Evolutionary conservation across 2,329 filamentous ascomycete genomes (phyloP).

Genomic region (Conoideocrella luteorostrata): DNA sequence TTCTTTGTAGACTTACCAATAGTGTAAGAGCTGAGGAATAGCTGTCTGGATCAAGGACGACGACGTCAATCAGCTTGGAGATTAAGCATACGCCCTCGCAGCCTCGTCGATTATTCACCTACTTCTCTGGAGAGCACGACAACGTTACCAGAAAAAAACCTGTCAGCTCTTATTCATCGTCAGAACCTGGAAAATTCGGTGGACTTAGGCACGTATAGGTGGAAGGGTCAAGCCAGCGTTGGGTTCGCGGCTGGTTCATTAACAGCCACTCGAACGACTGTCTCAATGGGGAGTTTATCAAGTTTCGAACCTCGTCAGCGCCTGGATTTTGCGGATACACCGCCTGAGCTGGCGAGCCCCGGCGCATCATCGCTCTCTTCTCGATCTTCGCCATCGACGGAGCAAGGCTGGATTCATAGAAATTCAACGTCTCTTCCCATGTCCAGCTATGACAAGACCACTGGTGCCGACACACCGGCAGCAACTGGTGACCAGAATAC

Average conservation of each 20-base stretch:
- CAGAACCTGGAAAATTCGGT: too few relatives aligned
- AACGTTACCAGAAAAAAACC: too few relatives aligned
- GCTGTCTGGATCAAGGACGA: too few relatives aligned
- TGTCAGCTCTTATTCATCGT: too few relatives aligned
- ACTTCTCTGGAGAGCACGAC: too few relatives aligned
- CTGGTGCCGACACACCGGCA: slow-evolving; percentile 36
- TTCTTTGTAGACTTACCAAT: too few relatives aligned
- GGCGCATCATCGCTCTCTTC: slow-evolving; percentile 42
- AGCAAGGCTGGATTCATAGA: slow-evolving; percentile 38
- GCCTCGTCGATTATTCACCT: too few relatives aligned
- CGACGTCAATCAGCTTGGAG: too few relatives aligned
- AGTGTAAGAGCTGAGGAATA: too few relatives aligned
- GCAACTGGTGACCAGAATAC: slow-evolving; percentile 31
- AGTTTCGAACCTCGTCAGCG: slow-evolving; percentile 43
- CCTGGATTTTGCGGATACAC: slow-evolving; percentile 46
- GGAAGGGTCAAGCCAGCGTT: neutral
- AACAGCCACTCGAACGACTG: slow-evolving; percentile 9
- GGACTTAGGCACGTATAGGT: neutral
- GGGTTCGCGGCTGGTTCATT: slow-evolving; percentile 1
- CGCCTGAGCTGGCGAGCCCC: slow-evolving; percentile 48
- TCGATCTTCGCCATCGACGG: slow-evolving; percentile 35
- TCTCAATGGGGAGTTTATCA: slow-evolving; percentile 52
- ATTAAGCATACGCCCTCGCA: too few relatives aligned
- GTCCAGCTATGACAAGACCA: slow-evolving; percentile 49
- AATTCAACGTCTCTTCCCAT: slow-evolving; percentile 44